phyloP scores from a whole-genome alignment of 2,329 filamentous ascomycete genomes.

The Aspergillaceae sp. region DNA sequence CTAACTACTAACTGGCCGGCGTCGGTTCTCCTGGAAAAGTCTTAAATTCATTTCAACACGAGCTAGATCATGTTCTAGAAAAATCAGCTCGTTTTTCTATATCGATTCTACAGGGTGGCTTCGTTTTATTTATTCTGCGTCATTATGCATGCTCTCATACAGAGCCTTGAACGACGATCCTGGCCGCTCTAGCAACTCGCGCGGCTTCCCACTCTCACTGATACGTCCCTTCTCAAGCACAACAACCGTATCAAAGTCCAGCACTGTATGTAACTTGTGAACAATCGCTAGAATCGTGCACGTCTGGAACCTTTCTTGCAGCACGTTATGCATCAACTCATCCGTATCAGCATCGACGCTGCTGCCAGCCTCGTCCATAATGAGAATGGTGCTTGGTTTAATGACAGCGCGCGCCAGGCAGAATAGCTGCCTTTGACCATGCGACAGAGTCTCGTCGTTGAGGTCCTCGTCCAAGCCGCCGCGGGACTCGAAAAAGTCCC shows the following conservation, averaged over 20 bases:
- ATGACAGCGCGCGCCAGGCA: slow-evolving; percentile 52
- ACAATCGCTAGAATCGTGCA: slow-evolving; percentile 54
- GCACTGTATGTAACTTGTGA: slow-evolving; percentile 44
- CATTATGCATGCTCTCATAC: no score
- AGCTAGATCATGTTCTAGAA: no score
- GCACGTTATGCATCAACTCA: slow-evolving; percentile 47
- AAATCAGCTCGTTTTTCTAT: no score
- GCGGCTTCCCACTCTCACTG: slow-evolving; percentile 10
- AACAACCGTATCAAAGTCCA: slow-evolving; percentile 32
- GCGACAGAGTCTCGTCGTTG: slow-evolving; percentile 43
- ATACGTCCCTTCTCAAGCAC: slow-evolving; percentile 29
- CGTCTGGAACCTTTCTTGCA: slow-evolving; percentile 45
- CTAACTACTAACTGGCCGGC: no score
- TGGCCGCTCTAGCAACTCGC: no score
- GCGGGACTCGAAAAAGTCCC: slow-evolving; percentile 28
- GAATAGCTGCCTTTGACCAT: slow-evolving; percentile 58
- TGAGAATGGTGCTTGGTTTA: slow-evolving; percentile 31
- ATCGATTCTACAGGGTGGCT: no score
- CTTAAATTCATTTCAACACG: no score
- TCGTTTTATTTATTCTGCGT: no score
- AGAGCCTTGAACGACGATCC: no score
- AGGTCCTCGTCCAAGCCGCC: slow-evolving; percentile 37
- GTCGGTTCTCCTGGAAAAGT: no score
- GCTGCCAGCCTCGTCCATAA: slow-evolving; percentile 38
- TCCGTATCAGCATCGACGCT: slow-evolving; percentile 53